Evolutionary conservation across 2,329 filamentous ascomycete genomes (phyloP).

Genomic region (Leptoxyphium fumago): DNA sequence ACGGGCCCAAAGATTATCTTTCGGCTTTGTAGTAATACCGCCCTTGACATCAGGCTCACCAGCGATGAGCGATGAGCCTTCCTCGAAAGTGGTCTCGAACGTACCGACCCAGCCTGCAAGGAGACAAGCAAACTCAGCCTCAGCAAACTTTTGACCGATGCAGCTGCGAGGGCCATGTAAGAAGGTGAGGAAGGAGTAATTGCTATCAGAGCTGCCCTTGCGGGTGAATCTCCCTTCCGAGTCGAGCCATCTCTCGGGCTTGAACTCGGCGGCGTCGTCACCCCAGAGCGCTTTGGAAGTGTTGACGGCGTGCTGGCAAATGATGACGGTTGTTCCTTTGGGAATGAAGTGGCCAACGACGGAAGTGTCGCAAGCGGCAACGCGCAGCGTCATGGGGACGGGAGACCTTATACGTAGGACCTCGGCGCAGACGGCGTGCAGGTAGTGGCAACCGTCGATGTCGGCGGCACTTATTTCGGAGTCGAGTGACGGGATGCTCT

Average conservation of each 20-base stretch:
- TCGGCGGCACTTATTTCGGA: constrained; percentile 36
- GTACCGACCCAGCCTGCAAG: constrained; percentile 62
- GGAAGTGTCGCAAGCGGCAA: constrained; percentile 47
- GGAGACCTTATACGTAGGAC: constrained; percentile 59
- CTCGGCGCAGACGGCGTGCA: constrained; percentile 67
- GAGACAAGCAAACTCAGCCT: constrained; percentile 71
- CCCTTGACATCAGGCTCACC: constrained; percentile 51
- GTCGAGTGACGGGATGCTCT: constrained; percentile 29
- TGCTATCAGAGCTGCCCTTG: constrained; percentile 57
- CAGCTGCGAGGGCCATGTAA: constrained; percentile 75
- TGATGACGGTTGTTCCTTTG: constrained; percentile 52
- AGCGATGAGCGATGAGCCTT: constrained; percentile 26
- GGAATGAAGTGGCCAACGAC: constrained; percentile 53
- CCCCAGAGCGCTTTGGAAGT: constrained; percentile 59
- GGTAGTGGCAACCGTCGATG: constrained; percentile 62
- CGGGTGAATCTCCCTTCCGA: constrained; percentile 39
- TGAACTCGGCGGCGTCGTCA: constrained; percentile 55
- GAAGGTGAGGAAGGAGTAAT: constrained; percentile 70
- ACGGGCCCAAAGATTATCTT: constrained; percentile 55
- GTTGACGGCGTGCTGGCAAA: constrained; percentile 56
- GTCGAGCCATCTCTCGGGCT: constrained; percentile 62
- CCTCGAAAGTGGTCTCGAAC: constrained; percentile 55
- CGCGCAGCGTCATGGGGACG: constrained; percentile 55
- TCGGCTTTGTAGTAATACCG: constrained; percentile 57
- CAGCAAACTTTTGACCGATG: constrained; percentile 69